Conservation (phyloP, 148 eudicot genomes). For the Cornus kousa region DNA sequence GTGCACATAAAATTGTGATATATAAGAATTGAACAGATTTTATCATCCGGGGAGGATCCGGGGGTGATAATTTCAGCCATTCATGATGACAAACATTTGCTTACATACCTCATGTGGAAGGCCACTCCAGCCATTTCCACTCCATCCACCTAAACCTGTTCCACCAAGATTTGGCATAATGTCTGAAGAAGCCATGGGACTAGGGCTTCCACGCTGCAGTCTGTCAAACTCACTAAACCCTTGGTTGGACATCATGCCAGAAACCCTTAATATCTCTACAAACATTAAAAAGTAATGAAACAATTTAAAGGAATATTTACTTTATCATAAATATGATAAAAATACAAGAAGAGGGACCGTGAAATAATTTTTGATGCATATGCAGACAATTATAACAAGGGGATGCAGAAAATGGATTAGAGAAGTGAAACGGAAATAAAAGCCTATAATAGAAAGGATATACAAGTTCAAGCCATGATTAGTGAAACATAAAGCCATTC, state of each 20-base stretch:
- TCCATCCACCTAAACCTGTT: slow-evolving; percentile 35
- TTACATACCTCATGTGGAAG: slow-evolving; percentile 37
- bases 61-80: neutral
- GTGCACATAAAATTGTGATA: neutral
- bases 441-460: slow-evolving; percentile 1
- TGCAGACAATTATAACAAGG: neutral
- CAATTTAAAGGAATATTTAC: neutral
- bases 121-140: slow-evolving; percentile 33
- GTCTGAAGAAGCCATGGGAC: slow-evolving; percentile 32
- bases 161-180: slow-evolving; percentile 32
- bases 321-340: neutral
- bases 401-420: neutral
- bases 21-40: neutral
- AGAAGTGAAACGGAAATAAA: neutral
- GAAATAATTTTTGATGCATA: neutral
- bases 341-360: neutral
- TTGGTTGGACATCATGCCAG: slow-evolving; percentile 37
- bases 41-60: neutral
- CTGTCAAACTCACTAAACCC: slow-evolving; percentile 35
- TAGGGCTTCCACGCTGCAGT: slow-evolving; percentile 48
- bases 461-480: neutral
- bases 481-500: neutral
- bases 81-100: neutral
- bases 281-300: slow-evolving; percentile 3
- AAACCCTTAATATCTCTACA: slow-evolving; percentile 41